Base-by-base conservation (phyloP, 2,329 filamentous ascomycete species). In the Shiraia bambusicola region DNA sequence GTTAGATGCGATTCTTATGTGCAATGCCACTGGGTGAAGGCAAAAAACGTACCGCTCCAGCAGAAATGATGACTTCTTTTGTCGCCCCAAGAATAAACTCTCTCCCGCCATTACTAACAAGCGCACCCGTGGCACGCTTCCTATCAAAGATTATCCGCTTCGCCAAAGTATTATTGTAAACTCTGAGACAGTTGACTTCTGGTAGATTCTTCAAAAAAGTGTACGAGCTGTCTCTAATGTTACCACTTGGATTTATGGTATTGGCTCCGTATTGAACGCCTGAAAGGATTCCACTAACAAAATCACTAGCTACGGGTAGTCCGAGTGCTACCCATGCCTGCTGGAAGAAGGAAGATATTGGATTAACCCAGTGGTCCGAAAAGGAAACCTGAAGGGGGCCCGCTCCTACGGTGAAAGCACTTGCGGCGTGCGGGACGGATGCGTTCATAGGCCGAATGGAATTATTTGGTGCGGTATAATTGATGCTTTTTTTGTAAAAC, bases 1-100 rank as follows among this genome's bases (percentile, higher is more conserved):
- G n/a, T n/a, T n/a, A n/a, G n/a, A n/a, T n/a, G n/a, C n/a, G n/a
- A n/a, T n/a, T n/a, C n/a, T n/a, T n/a, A n/a, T n/a, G n/a, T n/a
- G n/a, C n/a, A n/a, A n/a, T n/a, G n/a, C n/a, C n/a, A n/a, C n/a
- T n/a, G n/a, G n/a, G n/a, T n/a, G n/a, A n/a, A n/a, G n/a, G n/a
- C n/a, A n/a, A n/a, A n/a, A n/a, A n/a, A n/a, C n/a, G n/a, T n/a
- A n/a, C n/a, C 61, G 63, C 59, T 14, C 72, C 72, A 1, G 70
- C 71, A 0, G 71, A 71, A 1, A 75, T 40, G 17, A 76, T 71
- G 16, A 75, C 68, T 47, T 75, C 72, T 28, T 70, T 68, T 10
- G 54, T 62, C 1, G 69, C 69, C 0, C 33, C 45, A 7, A 63
- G 42, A n/a, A 29, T 49, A 13, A 40, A 54, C 17, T 19, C 12